These are phyloP conservation scores for Camelina hispida DNA, from an alignment of 345 rosid species.

Conservation along the genomic window DNA sequence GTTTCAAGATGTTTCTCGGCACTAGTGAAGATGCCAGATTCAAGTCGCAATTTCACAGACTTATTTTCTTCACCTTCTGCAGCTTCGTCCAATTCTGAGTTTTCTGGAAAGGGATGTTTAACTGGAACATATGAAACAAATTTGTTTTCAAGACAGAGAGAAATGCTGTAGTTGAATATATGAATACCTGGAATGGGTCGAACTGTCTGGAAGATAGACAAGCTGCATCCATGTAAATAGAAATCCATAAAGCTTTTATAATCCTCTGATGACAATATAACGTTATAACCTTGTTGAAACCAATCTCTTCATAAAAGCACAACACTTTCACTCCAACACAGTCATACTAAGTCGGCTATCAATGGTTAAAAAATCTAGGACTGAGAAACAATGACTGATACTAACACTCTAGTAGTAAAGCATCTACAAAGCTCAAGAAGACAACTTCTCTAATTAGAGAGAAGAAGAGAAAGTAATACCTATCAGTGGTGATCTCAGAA, in stretches of 20 bases:
- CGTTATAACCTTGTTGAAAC: too few species aligned
- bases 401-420: not conserved
- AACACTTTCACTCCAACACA: too few species aligned
- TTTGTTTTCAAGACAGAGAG: not conserved
- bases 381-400: not conserved
- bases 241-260: constrained; percentile 17
- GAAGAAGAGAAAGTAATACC: constrained; percentile 44
- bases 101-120: not conserved
- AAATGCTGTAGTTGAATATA: not conserved
- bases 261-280: too few species aligned
- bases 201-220: constrained; percentile 75
- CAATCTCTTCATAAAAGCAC: not conserved
- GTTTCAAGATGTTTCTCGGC: constrained; percentile 13
- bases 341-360: too few species aligned
- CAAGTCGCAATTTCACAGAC: constrained; percentile 8
- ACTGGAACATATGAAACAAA: too few species aligned
- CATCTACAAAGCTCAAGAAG: not conserved
- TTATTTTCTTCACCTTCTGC: constrained; percentile 8
- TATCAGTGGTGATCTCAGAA: constrained; percentile 77
- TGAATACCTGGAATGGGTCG: constrained; percentile 82
- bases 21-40: not conserved
- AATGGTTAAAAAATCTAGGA: not conserved
- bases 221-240: constrained; percentile 53
- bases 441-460: not conserved
- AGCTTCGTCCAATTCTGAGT: constrained; percentile 11